Base-by-base conservation (phyloP, 768 basidiomycete genomes). In the Pleurotus cornucopiae region DNA sequence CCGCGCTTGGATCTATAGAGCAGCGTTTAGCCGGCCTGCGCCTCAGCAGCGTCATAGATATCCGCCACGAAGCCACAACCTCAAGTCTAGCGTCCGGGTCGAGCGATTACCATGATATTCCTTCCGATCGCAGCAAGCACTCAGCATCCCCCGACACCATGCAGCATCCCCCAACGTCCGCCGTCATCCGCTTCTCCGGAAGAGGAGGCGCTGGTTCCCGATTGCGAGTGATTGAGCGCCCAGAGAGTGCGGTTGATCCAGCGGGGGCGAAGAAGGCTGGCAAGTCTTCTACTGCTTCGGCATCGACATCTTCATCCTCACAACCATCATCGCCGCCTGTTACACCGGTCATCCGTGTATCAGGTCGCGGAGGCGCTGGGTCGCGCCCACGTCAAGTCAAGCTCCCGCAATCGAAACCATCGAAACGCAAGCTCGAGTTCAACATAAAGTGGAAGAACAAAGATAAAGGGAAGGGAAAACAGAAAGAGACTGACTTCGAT, bases 321-420 rank as follows among this genome's bases (percentile, higher is more conserved):
- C n/a, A 14, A 25, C 46, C 46, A 21, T 21, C 46, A 23, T 21
- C 49, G 9, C 30, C 23, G 30, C 14, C 25, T 21, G 30, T n/a
- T 9, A 34, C 23, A 14, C 4, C 34, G n/a, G 30, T 38, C 16
- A n/a, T 49, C 11, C 49, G 49, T 14, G 12, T 49, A 12, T 14
- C 49, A 12, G 49, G 49, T 37, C 21, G 49, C 14, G 49, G 49
- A 14, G 49, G 49, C 3, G 49, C 49, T 34, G 49, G 49, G 13
- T 49, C 49, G n/a, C 49, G 49, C 30, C 49, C 49, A 25, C 12
- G 49, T 30, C 49, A 49, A n/a, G 11, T 49, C 26, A 49, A 49
- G 20, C 25, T 26, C 21, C 21, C 11, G 9, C 16, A 11, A 21
- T 7, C 34, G 23, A 49, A 49, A 39, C 16, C 25, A 6, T 14